These are phyloP conservation scores for Anisodus tanguticus DNA, from an alignment of 257 asterid species.

Conservation along the genomic window DNA sequence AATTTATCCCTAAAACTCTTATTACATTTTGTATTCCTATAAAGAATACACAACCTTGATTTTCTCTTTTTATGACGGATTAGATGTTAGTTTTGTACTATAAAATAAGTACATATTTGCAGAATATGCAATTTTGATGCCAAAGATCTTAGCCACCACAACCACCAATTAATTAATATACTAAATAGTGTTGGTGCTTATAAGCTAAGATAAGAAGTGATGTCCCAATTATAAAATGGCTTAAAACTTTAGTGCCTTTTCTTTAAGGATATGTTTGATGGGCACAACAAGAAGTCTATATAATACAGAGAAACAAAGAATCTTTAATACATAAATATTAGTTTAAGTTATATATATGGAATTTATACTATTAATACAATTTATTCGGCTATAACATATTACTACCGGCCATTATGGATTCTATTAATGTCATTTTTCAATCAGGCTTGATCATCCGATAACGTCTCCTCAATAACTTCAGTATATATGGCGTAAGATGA, in stretches of 20 bases:
- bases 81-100: not conserved
- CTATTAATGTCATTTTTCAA: no score
- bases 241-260: not conserved
- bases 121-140: not conserved
- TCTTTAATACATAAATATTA: no score
- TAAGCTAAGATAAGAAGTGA: not conserved
- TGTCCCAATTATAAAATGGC: not conserved
- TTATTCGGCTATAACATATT: no score
- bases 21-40: not conserved
- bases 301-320: no score
- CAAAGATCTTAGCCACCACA: slow-evolving; percentile 21
- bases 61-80: not conserved
- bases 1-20: no score
- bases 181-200: not conserved
- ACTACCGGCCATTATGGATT: no score
- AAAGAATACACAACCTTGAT: not conserved
- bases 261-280: not conserved
- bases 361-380: not conserved
- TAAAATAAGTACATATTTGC: not conserved
- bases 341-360: no score
- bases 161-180: not conserved
- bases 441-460: no score
- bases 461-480: no score
- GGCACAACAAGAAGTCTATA: no score
- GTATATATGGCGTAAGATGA: no score